Percentiles rank a stretch among this genome's conserved stretches.
These are phyloP conservation scores for Harringtonia aguacate DNA, from an alignment of 2,329 filamentous ascomycete genomes.

Conservation along the genomic window DNA sequence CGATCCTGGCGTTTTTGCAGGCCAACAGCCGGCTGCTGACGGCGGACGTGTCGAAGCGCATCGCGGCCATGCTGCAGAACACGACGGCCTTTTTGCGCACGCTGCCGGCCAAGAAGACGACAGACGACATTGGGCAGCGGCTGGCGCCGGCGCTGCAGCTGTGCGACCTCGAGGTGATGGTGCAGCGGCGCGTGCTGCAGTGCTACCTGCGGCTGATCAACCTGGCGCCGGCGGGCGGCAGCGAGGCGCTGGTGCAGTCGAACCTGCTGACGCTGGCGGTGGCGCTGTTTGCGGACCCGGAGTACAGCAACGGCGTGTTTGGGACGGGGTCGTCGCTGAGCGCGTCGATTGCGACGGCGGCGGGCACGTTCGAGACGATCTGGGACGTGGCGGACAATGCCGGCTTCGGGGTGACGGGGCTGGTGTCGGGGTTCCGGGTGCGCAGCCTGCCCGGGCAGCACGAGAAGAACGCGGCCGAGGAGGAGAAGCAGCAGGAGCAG, in stretches of 20 bases:
- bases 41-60: conserved; percentile 84
- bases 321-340: conserved; percentile 54
- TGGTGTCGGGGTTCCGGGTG: conserved; percentile 68
- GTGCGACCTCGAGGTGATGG: conserved; percentile 85
- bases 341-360: conserved; percentile 81
- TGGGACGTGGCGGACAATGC: conserved; percentile 95
- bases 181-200: conserved; percentile 82
- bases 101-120: conserved; percentile 70
- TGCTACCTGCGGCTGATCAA: conserved; percentile 90
- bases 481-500: conserved; percentile 8
- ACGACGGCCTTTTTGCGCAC: conserved; percentile 83
- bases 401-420: conserved; percentile 83
- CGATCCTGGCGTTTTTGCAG: conserved; percentile 82
- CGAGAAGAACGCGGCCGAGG: conserved; percentile 30
- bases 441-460: conserved; percentile 61
- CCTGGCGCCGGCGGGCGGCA: conserved; percentile 73
- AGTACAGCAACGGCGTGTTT: conserved; percentile 66
- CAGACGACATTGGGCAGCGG: conserved; percentile 76
- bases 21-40: conserved; percentile 89
- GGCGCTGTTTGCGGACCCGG: conserved; percentile 85
- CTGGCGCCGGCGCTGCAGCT: conserved; percentile 79
- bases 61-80: conserved; percentile 90
- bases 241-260: conserved; percentile 79
- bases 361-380: conserved; percentile 81
- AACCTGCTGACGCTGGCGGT: conserved; percentile 85